Percentiles rank a stretch among this genome's conserved stretches.
These are phyloP conservation scores for Botryotinia narcissicola DNA, from an alignment of 2,329 filamentous ascomycete species.

Conservation along the genomic window DNA sequence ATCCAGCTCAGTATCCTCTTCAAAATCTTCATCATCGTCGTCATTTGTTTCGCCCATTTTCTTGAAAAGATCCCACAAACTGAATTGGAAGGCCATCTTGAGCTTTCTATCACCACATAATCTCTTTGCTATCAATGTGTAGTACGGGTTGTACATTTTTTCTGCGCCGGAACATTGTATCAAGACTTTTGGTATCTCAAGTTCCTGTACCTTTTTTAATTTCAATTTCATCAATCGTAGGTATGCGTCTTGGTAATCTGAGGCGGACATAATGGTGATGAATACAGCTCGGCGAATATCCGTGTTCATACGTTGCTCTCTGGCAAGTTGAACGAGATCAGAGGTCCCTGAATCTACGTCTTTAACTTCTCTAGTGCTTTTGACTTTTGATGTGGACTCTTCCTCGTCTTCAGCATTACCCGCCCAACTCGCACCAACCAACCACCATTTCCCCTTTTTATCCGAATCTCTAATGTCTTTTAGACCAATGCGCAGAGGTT, in stretches of 20 bases:
- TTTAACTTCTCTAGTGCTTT: constrained; percentile 31
- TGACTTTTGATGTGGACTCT: constrained; percentile 26
- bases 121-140: constrained; percentile 77
- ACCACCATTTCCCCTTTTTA: constrained; percentile 96
- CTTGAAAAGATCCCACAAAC: constrained; percentile 82
- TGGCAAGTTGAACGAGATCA: constrained; percentile 39
- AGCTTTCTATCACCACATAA: constrained; percentile 74
- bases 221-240: constrained; percentile 75
- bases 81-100: constrained; percentile 82
- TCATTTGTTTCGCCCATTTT: constrained; percentile 71
- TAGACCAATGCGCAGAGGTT: constrained; percentile 79
- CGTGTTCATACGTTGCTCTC: constrained; percentile 41
- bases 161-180: constrained; percentile 85
- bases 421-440: constrained; percentile 90
- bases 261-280: constrained; percentile 80
- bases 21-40: constrained; percentile 62
- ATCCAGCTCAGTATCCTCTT: constrained; percentile 50
- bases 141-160: constrained; percentile 86
- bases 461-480: constrained; percentile 79
- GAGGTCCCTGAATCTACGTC: constrained; percentile 35
- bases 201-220: constrained; percentile 80
- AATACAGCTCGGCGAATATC: constrained; percentile 68
- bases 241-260: constrained; percentile 80
- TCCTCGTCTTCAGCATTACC: constrained; percentile 41
- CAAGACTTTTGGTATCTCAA: constrained; percentile 83